Conservation (phyloP, 148 eudicot genomes). For the Arbutus unedo region DNA sequence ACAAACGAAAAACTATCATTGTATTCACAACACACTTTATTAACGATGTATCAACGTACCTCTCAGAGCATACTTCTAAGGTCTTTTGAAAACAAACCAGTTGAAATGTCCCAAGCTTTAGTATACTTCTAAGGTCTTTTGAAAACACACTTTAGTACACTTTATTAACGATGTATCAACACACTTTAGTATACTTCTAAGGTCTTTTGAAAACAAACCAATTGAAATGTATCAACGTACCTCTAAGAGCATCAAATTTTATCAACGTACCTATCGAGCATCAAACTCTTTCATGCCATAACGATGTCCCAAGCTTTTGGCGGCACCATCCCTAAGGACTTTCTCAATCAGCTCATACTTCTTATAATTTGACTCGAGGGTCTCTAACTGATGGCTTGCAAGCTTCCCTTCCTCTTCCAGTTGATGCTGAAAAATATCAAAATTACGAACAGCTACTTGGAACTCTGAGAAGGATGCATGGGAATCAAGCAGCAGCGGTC, state of each 20-base stretch:
- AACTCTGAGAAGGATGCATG: not conserved
- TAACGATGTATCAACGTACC: too few species aligned
- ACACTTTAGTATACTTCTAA: not conserved
- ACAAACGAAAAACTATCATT: not conserved
- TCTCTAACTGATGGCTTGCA: constrained; percentile 42
- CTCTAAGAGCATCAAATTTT: not conserved
- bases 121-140: constrained; percentile 14
- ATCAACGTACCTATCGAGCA: not conserved
- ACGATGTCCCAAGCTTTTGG: constrained; percentile 27
- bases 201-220: not conserved
- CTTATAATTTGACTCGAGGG: constrained; percentile 40
- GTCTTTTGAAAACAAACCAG: not conserved
- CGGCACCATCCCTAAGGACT: constrained; percentile 29
- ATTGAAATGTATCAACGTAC: not conserved
- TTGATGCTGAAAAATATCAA: constrained; percentile 29
- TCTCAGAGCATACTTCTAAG: too few species aligned
- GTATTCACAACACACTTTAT: too few species aligned
- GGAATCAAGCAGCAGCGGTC: not conserved
- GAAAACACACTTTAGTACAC: too few species aligned
- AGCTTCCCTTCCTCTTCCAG: constrained; percentile 59
- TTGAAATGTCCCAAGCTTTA: not conserved
- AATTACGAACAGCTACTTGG: not conserved
- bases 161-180: too few species aligned
- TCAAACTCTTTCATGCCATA: constrained; percentile 31
- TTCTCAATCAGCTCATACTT: constrained; percentile 50